Conservation (phyloP, 805 yeast species). For the Yarrowia sp. region DNA sequence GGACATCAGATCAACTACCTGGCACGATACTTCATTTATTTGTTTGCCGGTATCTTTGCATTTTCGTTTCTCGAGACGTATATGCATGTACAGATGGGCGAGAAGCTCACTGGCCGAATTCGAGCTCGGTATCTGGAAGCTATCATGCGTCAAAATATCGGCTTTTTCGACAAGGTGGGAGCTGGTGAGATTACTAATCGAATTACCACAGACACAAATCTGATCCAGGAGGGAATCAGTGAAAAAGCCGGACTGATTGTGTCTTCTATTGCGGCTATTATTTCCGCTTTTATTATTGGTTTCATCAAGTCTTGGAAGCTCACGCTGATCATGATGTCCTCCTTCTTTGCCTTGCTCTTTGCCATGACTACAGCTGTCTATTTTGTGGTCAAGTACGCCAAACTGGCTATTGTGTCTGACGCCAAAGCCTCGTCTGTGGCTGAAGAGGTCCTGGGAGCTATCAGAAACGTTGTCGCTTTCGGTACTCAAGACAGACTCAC, state of each 20-base stretch:
- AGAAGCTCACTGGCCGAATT: slow-evolving; percentile 52
- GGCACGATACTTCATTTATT: slow-evolving; percentile 53
- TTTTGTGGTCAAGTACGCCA: slow-evolving; percentile 47
- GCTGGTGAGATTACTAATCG: slow-evolving; percentile 55
- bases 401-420: slow-evolving; percentile 44
- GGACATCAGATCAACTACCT: slow-evolving; percentile 50
- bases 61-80: slow-evolving; percentile 49
- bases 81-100: slow-evolving; percentile 53
- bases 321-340: slow-evolving; percentile 50
- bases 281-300: slow-evolving; percentile 51
- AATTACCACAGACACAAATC: slow-evolving; percentile 53
- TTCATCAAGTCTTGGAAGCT: slow-evolving; percentile 52
- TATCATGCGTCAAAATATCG: slow-evolving; percentile 53
- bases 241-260: slow-evolving; percentile 53
- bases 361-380: slow-evolving; percentile 48
- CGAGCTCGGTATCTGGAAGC: slow-evolving; percentile 51
- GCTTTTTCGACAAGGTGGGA: slow-evolving; percentile 54
- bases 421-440: slow-evolving; percentile 52
- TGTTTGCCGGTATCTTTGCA: slow-evolving; percentile 51
- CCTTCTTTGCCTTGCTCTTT: slow-evolving; percentile 47
- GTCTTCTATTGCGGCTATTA: slow-evolving; percentile 52
- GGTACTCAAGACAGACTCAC: slow-evolving; percentile 52
- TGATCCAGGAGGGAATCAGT: slow-evolving; percentile 54
- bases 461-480: slow-evolving; percentile 54
- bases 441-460: slow-evolving; percentile 53